Evolutionary conservation across 108 stramenopile species (phyloP).

Genomic region (Mediolabrus comicus): DNA sequence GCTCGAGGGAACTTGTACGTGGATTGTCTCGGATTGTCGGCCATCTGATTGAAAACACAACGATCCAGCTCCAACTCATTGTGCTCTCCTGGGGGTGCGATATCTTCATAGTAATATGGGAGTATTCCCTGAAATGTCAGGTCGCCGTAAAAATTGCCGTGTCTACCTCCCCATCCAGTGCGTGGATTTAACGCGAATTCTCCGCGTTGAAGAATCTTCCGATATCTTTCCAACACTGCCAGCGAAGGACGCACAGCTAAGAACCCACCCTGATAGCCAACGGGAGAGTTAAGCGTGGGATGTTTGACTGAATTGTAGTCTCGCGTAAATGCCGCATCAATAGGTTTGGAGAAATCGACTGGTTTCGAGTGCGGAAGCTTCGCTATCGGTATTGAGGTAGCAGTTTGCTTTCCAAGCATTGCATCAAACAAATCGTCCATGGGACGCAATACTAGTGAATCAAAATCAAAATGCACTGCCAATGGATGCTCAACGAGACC

Average conservation of each 20-base stretch:
- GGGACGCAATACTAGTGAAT: constrained; percentile 49
- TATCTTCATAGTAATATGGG: constrained; percentile 68
- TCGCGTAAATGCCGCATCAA: constrained; percentile 71
- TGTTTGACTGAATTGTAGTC: constrained; percentile 63
- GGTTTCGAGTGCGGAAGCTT: constrained; percentile 25
- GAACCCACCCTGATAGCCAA: constrained; percentile 92
- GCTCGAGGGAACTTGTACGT: constrained; percentile 38
- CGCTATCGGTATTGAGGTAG: constrained; percentile 3
- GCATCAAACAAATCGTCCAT: constrained; percentile 60
- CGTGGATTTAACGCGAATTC: constrained; percentile 46
- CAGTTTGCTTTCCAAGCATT: constrained; percentile 26
- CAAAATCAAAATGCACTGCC: constrained; percentile 55
- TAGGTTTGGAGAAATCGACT: constrained; percentile 35
- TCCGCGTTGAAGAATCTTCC: constrained; percentile 68
- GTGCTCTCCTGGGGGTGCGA: constrained; percentile 29
- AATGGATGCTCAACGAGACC: constrained; percentile 57
- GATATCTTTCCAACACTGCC: constrained; percentile 63
- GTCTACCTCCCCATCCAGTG: constrained; percentile 70
- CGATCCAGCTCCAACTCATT: constrained; percentile 55
- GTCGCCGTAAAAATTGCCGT: constrained; percentile 78
- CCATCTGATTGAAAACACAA: constrained; percentile 69
- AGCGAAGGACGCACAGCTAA: constrained; percentile 70
- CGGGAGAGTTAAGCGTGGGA: constrained; percentile 49
- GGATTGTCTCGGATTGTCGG: constrained; percentile 50
- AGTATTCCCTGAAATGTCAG: constrained; percentile 73